These are phyloP conservation scores for Lathyrus tuberosus DNA, from an alignment of 306 rosid species.

Conservation along the genomic window DNA sequence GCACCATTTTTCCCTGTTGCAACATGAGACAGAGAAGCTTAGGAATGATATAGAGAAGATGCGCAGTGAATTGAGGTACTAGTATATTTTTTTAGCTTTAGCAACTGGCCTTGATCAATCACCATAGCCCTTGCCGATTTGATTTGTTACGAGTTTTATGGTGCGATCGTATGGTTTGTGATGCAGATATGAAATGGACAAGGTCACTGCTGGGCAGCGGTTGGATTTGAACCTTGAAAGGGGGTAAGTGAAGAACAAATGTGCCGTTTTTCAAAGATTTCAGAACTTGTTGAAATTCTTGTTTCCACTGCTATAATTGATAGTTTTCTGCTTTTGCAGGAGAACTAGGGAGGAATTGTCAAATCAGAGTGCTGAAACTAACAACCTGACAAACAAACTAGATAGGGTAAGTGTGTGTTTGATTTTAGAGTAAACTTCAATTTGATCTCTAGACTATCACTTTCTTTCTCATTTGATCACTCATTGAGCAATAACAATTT, in stretches of 20 bases:
- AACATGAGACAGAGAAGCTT: conserved; percentile 91
- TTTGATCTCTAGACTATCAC: no score
- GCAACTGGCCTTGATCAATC: conserved; percentile 31
- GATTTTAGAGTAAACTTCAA: not conserved
- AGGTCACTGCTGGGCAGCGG: conserved; percentile 94
- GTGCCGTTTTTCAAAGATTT: conserved; percentile 21
- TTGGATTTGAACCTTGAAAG: conserved; percentile 96
- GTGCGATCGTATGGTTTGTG: conserved; percentile 36
- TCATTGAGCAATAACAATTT: no score
- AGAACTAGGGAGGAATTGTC: conserved; percentile 90
- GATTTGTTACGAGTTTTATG: conserved; percentile 28
- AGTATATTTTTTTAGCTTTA: conserved; percentile 2
- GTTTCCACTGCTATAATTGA: conserved; percentile 5
- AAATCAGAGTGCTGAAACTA: conserved; percentile 87
- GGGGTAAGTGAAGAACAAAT: conserved; percentile 62
- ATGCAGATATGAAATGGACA: conserved; percentile 88
- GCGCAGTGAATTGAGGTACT: conserved; percentile 79
- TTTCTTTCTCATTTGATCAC: no score
- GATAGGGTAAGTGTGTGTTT: conserved; percentile 64
- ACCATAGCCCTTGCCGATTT: conserved; percentile 1
- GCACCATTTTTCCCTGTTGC: conserved; percentile 86
- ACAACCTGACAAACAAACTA: conserved; percentile 86
- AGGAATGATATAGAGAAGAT: conserved; percentile 90
- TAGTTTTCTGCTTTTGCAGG: conserved; percentile 50
- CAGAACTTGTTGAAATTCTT: conserved; percentile 6